Evolutionary conservation across 768 basidiomycete species (phyloP), one percentile per base, ranked within the genome.

Genomic region (Xerocomellus intermedius): DNA sequence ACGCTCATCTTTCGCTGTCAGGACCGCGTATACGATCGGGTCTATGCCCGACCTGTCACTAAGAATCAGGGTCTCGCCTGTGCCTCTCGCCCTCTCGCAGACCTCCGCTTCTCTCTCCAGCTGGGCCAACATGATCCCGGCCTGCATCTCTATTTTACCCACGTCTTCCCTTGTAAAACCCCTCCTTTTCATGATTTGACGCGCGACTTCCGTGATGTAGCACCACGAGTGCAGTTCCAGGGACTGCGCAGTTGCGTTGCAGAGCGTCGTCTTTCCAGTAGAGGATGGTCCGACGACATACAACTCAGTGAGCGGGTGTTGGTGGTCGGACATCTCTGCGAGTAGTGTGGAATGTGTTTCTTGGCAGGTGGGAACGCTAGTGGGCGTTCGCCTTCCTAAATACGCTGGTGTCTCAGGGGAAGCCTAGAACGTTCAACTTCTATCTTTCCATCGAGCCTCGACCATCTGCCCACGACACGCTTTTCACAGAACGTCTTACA

Each of bases 241-340:
- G 36, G 73, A 71, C 42, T 71, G 58, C 0, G 76, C 76, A 0
- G 86, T 66, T 2, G 82, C 81, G 35, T 76, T 66, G 65, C 83
- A 86, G 4, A 87, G 75, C 0, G 85, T 87, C 24, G 86, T 84
- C 67, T 88, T 89, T n/a, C 86, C 86, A 13, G 82, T 82, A 16
- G 85, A 85, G 68, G 82, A 79, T 28, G 82, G 82, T 7, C 82
- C 82, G 44, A 83, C 67, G 41, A 84, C 65, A 56, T 78, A 83
- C 32, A 68, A n/a, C 43, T 69, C 67, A 32, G 57, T 62, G 52
- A 60, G 56, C 22, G 47, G 53, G n/a, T 39, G 19, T 37, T 44
- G 54, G 10, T 45, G 35, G 36, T 64, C 57, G 38, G 53, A 21
- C 66, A 68, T 68, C 44, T 43, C 43, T 35, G 42, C 21, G 50